Evolutionary conservation across 192 early-diverging fungal species (phyloP), one percentile per base, ranked within the genome.

Genomic region (Dimargaris cristalligena): DNA sequence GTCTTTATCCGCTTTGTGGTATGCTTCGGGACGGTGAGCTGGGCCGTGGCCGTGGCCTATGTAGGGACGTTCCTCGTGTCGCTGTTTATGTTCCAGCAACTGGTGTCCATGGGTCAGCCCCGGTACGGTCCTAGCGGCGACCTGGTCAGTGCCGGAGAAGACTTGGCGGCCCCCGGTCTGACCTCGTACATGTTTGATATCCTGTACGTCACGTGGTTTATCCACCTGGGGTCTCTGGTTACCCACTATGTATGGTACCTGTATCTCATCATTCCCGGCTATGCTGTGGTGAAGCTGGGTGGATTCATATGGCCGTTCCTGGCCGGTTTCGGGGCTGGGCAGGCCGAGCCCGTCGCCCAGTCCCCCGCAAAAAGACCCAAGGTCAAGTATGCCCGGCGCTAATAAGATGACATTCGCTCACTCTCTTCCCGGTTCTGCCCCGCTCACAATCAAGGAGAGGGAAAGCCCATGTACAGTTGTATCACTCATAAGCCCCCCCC

Each of bases 201-300:
- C 49, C 84, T 91, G 52, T 91, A 91, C 52, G 73, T 91, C 33
- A 81, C 84, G 22, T 89, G 86, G 86, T 78, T 82, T 58, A 83
- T 83, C 34, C 84, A 86, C 33, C 29, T 71, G 44, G 63, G 68
- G 9, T 66, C 71, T 25, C 28, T 76, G 61, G 30, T 65, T 18
- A 70, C 68, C 0, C 49, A 41, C 6, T 71, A 68, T 64, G 65
- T 69, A 9, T 76, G 71, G 74, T 28, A 44, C 23, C 14, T 76
- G 49, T 76, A 72, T 32, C 11, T 72, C 65, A 57, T 57, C 2
- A 69, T 76, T 14, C 74, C 74, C 8, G 63, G 60, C 0, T 76
- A 72, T 34, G 11, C 62, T 26, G 62, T 33, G 25, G 60, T 60
- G 25, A 47, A 47, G 55, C 58, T 70, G 33, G 62, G 67, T n/a